phyloP scores from a whole-genome alignment of 2,329 filamentous ascomycete species.

The Colletotrichum filicis region DNA sequence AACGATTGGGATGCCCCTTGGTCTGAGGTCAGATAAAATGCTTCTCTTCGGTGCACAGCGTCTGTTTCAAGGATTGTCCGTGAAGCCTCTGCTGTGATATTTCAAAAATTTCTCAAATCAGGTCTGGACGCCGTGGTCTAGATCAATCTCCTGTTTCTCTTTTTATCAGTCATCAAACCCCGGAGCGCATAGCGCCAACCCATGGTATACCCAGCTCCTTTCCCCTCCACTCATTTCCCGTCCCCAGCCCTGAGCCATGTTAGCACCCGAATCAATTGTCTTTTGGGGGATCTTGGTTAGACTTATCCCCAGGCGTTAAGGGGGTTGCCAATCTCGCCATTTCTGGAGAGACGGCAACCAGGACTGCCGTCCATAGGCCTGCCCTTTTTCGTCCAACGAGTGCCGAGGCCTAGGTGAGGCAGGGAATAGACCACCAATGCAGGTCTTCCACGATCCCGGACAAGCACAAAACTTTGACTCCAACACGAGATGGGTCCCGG shows the following conservation, averaged over 20 bases:
- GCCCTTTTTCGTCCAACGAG: slow-evolving; percentile 43
- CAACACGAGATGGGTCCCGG: slow-evolving; percentile 91
- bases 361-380: slow-evolving; percentile 54
- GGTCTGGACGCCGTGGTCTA: slow-evolving; percentile 9
- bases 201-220: neutral
- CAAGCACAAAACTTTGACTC: slow-evolving; percentile 95
- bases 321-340: slow-evolving; percentile 62
- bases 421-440: neutral
- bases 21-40: neutral
- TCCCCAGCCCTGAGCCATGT: slow-evolving; percentile 33
- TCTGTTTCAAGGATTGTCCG: slow-evolving; percentile 21
- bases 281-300: slow-evolving; percentile 27
- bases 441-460: slow-evolving; percentile 61
- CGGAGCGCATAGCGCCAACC: neutral
- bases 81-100: neutral
- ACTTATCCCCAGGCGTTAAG: slow-evolving; percentile 62
- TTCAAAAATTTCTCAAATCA: neutral
- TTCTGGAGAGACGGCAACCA: slow-evolving; percentile 62
- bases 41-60: neutral
- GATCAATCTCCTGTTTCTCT: neutral
- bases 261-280: slow-evolving; percentile 36
- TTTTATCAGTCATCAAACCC: neutral
- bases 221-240: neutral
- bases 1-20: slow-evolving; percentile 9
- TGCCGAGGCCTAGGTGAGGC: neutral